Evolutionary conservation across 805 yeast species (phyloP).

Genomic region (Cyberlindnera amylophila): DNA sequence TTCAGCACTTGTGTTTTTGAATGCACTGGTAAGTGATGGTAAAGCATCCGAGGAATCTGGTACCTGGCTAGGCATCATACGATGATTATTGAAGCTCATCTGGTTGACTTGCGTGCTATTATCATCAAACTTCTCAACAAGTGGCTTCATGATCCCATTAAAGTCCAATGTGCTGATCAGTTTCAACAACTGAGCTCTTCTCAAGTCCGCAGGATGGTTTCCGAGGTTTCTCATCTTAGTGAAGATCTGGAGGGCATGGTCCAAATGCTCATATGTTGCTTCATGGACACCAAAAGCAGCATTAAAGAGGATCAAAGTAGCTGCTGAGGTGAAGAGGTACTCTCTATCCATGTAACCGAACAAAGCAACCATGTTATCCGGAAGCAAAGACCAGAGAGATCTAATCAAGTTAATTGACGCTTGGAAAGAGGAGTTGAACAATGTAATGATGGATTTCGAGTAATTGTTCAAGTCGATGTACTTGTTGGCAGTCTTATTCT

Average conservation of each 20-base stretch:
- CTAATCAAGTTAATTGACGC: conserved; percentile 75
- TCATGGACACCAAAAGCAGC: conserved; percentile 81
- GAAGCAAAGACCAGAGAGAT: conserved; percentile 69
- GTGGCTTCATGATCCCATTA: conserved; percentile 56
- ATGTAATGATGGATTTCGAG: conserved; percentile 62
- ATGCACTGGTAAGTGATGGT: too few relatives aligned
- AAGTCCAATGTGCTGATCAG: conserved; percentile 64
- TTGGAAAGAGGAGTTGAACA: conserved; percentile 73
- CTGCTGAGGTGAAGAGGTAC: conserved; percentile 71
- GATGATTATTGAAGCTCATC: conserved; percentile 14
- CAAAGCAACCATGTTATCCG: conserved; percentile 77
- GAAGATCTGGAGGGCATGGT: conserved; percentile 65
- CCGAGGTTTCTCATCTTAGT: conserved; percentile 75
- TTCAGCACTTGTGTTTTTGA: too few relatives aligned
- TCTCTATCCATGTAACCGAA: conserved; percentile 89
- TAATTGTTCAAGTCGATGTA: conserved; percentile 64
- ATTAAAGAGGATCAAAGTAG: conserved; percentile 67
- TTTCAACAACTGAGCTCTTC: conserved; percentile 68
- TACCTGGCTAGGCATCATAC: neutral
- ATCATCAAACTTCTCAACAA: conserved; percentile 57
- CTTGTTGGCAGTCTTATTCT: conserved; percentile 41
- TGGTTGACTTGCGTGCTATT: conserved; percentile 12
- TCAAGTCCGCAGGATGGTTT: conserved; percentile 73
- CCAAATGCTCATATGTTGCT: conserved; percentile 66
- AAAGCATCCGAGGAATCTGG: too few relatives aligned